Evolutionary conservation across 1,284 basidiomycete genomes (phyloP), one percentile per base, ranked within the genome.

Genomic region (Ustilago loliicola): DNA sequence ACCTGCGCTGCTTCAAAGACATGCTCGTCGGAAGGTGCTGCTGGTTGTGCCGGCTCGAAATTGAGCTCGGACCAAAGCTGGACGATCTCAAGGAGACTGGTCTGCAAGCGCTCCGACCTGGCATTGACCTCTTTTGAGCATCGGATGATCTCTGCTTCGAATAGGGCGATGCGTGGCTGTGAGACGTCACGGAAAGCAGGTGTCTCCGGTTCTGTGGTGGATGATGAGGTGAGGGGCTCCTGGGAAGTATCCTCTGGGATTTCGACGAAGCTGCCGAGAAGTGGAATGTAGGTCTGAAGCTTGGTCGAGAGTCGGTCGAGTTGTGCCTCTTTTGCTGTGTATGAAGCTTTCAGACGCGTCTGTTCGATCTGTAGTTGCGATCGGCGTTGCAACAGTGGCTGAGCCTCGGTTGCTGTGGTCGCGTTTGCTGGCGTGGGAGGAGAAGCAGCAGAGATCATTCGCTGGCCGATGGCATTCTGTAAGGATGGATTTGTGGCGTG

Each of bases 51-150:
- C 2, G 80, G 80, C 40, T 74, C 66, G 25, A 82, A 54, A 32
- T 68, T 62, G 63, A 85, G 80, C 57, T 85, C 83, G 11, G 80
- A 80, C 83, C 83, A 85, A 15, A 83, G 81, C 63, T 82, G 81
- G 0, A 81, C 63, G 38, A 85, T 81, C 36, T 80, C 80, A 50
- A 72, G 67, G 32, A 85, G 61, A 29, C 66, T 73, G 17, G 70
- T 65, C 32, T 82, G 75, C 8, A 85, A 69, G 38, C 75, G 61
- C 32, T 80, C 71, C 21, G 76, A 72, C 36, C 81, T 70, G 1
- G 71, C 58, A 25, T 77, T 77, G 61, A 81, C 66, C 29, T 78
- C 76, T 23, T 80, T 79, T 55, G 80, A 79, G 47, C 75, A 79
- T 27, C 78, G 72, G 27, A 79, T 69, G 63, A 80, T 76, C 27